Evolutionary conservation across 208 protist species (phyloP), one percentile per base, ranked within the genome.

Genomic region (Acanthamoeba royreba): DNA sequence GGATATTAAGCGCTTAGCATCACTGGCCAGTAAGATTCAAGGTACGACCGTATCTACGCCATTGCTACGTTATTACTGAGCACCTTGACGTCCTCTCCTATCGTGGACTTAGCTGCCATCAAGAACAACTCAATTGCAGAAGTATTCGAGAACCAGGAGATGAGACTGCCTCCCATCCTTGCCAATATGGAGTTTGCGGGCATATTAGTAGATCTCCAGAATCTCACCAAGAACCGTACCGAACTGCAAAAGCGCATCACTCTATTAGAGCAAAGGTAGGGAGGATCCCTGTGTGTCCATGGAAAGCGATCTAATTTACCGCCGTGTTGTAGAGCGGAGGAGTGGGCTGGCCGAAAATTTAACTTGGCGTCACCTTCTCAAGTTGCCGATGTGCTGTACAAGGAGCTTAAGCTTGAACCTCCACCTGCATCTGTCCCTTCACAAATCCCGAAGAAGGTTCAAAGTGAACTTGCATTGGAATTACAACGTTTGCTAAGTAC

Each of bases 321-420:
- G 3, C 25, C n/a, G 7, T 61, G 19, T 17, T 15, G 8, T 31
- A 69, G 61, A n/a, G 61, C 87, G 1, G 61, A 72, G 45, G 61
- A 79, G 40, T 92, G 38, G 55, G 87, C 87, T 0, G 87, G 61
- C 7, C 15, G 69, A 11, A 72, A 92, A 31, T 92, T 92, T 17
- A 17, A 79, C 22, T 31, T 92, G 22, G 35, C 58, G 15, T 92
- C 87, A 4, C 61, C 87, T 4, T 55, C 45, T 28, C 87, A 92
- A 31, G 87, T 92, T 15, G 61, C 58, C 19, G 45, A 79, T 25
- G 61, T 92, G 9, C 87, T 92, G 55, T 92, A 92, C n/a, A 42
- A 79, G 5, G 9, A 92, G 25, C 58, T 92, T 7, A 46, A 92
- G 25, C 87, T 92, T 45, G 11, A 49, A 7, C 38, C 38, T 0